Evolutionary conservation across 2,329 filamentous ascomycete genomes (phyloP).

Genomic region (Paecilomyces variotii): DNA sequence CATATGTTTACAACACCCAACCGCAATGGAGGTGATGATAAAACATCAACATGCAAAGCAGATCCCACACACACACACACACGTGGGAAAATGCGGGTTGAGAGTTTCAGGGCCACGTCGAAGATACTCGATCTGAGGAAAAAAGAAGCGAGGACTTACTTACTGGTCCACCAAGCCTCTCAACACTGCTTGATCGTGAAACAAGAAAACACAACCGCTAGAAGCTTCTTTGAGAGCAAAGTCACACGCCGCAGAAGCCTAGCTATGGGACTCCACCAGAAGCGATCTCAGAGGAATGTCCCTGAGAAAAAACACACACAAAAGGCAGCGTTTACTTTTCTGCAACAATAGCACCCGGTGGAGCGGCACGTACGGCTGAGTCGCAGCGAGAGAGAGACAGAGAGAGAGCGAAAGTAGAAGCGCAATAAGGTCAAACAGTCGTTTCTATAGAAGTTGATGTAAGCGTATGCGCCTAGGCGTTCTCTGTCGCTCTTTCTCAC

Average conservation of each 20-base stretch:
- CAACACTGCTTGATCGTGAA: neutral
- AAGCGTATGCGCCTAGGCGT: neutral
- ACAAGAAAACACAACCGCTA: neutral
- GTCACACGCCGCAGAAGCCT: neutral
- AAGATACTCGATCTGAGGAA: neutral
- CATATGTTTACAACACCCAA: neutral
- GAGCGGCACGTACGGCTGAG: neutral
- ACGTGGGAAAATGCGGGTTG: neutral
- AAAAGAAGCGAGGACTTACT: neutral
- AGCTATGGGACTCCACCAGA: neutral
- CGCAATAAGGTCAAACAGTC: neutral
- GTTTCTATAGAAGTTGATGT: neutral
- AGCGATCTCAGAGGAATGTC: slow-evolving; percentile 29
- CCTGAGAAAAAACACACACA: slow-evolving; percentile 24
- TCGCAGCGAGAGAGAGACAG: neutral
- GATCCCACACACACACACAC: neutral
- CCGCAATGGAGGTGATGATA: neutral
- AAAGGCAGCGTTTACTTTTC: neutral
- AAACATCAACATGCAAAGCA: neutral
- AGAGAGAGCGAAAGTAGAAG: neutral
- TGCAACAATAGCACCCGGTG: neutral
- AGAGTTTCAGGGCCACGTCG: neutral
- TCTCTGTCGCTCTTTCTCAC: neutral
- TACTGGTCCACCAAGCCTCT: neutral
- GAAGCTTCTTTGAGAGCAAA: neutral